Conservation (phyloP, 2,329 filamentous ascomycete species). For the Capronia americana region DNA sequence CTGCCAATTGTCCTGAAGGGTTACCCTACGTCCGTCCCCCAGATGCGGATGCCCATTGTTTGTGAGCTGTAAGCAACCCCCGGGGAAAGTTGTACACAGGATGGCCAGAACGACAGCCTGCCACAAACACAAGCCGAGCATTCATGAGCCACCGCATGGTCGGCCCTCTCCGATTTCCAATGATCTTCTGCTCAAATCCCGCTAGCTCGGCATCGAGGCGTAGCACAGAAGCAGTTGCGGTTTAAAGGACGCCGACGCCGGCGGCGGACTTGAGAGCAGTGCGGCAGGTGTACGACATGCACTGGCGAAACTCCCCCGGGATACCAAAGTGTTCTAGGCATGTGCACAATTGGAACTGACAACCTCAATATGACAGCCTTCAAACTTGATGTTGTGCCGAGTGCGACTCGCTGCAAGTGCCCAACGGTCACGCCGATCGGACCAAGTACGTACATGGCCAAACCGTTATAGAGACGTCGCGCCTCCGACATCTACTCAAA, state of each 20-base stretch:
- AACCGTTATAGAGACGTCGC: neutral
- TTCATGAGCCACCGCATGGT: constrained; percentile 4
- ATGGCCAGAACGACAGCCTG: constrained; percentile 14
- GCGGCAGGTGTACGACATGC: constrained; percentile 6
- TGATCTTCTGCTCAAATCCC: neutral
- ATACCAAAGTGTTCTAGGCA: neutral
- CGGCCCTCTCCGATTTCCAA: constrained; percentile 1
- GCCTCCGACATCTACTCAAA: neutral
- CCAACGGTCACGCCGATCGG: neutral
- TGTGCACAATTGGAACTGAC: constrained; percentile 8
- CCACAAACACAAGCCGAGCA: constrained; percentile 14
- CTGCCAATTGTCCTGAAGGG: constrained; percentile 3
- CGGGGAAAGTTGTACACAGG: constrained; percentile 30
- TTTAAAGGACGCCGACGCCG: constrained; percentile 7
- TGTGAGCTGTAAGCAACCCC: constrained; percentile 22
- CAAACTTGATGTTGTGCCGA: constrained; percentile 26
- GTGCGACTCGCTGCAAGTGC: neutral
- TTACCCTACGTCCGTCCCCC: constrained; percentile 5
- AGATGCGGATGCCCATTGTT: constrained; percentile 13
- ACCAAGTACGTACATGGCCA: neutral
- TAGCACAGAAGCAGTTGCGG: constrained; percentile 1
- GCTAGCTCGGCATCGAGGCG: constrained; percentile 1
- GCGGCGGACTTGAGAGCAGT: neutral
- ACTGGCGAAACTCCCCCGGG: neutral
- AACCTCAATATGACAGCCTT: constrained; percentile 32